Evolutionary conservation across 305 asterid species (phyloP).

Genomic region (Fraxinus dipetala): DNA sequence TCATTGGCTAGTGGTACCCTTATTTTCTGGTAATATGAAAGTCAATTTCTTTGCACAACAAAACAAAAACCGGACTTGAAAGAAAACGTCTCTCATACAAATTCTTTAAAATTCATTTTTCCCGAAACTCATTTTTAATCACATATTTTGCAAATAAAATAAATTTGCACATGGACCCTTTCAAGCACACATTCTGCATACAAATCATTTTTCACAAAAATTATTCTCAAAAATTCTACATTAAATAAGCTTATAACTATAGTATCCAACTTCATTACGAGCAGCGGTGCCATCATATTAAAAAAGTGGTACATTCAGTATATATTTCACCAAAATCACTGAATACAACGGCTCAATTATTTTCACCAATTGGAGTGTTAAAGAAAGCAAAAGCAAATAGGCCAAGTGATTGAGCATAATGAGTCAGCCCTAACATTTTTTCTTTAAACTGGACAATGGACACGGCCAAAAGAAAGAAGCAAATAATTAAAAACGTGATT

Average conservation of each 20-base stretch:
- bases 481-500: background rate
- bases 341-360: conserved; percentile 26
- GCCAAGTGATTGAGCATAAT: background rate
- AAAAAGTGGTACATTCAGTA: background rate
- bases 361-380: conserved; percentile 8
- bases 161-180: background rate
- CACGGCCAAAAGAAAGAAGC: background rate
- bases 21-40: background rate
- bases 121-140: no score
- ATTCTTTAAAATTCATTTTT: no score
- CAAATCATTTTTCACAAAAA: background rate
- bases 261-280: background rate
- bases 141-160: background rate
- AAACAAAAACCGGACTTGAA: background rate
- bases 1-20: background rate
- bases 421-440: background rate
- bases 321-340: background rate
- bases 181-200: background rate
- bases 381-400: background rate
- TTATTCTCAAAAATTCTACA: no score
- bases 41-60: background rate
- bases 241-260: no score
- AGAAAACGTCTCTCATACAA: background rate
- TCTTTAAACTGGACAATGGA: background rate
- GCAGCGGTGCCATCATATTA: background rate